Evolutionary conservation across 1,284 basidiomycete genomes (phyloP), one percentile per base, ranked within the genome.

Genomic region (Cutaneotrichosporon daszewskae): DNA sequence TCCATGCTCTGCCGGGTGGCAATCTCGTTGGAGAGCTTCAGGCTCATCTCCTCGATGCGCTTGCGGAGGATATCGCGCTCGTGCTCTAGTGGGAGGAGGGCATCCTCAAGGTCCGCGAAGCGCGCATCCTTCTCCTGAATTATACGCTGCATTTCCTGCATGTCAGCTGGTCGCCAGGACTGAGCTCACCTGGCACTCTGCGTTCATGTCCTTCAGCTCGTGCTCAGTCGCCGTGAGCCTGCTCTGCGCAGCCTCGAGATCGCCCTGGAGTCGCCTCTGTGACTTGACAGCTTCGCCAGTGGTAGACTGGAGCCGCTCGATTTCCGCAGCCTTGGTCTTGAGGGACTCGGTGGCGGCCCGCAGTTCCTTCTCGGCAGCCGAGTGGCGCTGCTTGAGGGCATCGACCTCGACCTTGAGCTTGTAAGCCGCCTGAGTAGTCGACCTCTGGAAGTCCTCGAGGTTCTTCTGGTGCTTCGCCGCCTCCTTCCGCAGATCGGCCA

Each of bases 21-120:
- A 11, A 62, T 60, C 49, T 76, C 72, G 25, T 58, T 54, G 31
- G 68, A 55, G 32, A 73, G 57, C 32, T 68, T 64, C 32, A 53
- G 61, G 17, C 77, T 71, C 1, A 77, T 75, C 58, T 88, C 84
- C 3, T 75, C 85, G 45, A 85, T 68, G 55, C 89, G 85, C 7
- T 83, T 79, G 44, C 81, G 78, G 53, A 84, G 81, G 10, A 81
- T 76, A 6, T 79, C 80, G 60, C 87, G 81, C 51, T 91, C 88
- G 27, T 87, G 78, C 66, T 94, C 85, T 35, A 87, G 77, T 53
- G 86, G 81, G 5, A 94, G 76, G 5, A 88, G 79, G 0, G 84
- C 79, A 59, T 96, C 91, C 66, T 96, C 91, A 43, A 90, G 84
- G 49, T 85, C 83, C 46, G 85, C 81, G 52, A 84, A 84, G 59